These are phyloP conservation scores for Coemansia sp. DNA, from an alignment of 192 early-diverging fungal genomes.

Conservation along the genomic window DNA sequence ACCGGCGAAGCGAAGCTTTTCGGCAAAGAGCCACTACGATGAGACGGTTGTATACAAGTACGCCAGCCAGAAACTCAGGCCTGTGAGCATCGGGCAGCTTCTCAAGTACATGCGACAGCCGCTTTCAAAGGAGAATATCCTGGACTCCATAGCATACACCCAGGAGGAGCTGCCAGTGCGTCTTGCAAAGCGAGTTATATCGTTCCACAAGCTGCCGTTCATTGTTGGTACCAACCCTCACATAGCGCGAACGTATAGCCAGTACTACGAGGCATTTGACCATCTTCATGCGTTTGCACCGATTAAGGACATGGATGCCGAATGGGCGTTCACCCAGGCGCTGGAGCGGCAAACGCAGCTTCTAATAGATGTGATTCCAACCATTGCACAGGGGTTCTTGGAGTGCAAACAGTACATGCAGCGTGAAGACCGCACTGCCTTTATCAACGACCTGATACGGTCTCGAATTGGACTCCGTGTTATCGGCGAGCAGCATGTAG, in stretches of 20 bases:
- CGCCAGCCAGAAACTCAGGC: constrained; percentile 53
- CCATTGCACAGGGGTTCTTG: constrained; percentile 85
- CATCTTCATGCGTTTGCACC: constrained; percentile 66
- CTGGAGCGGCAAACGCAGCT: constrained; percentile 73
- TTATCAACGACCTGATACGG: constrained; percentile 85
- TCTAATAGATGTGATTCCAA: constrained; percentile 86
- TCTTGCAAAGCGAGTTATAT: constrained; percentile 80
- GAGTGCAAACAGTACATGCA: constrained; percentile 91
- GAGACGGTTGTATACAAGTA: constrained; percentile 53
- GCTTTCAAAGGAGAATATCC: constrained; percentile 52
- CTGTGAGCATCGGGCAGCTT: constrained; percentile 77
- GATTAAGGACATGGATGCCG: constrained; percentile 57
- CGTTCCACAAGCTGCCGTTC: constrained; percentile 87
- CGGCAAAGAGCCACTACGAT: constrained; percentile 46
- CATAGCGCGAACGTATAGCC: constrained; percentile 78
- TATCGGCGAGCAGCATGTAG: constrained; percentile 88
- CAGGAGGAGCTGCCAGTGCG: constrained; percentile 85
- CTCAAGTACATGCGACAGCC: constrained; percentile 72
- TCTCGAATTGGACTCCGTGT: constrained; percentile 90
- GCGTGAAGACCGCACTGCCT: constrained; percentile 62
- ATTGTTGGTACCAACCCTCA: constrained; percentile 97
- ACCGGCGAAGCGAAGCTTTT: constrained; percentile 4
- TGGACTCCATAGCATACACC: constrained; percentile 65
- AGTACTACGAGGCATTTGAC: constrained; percentile 80
- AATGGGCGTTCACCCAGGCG: constrained; percentile 67